Percentiles rank a stretch among this genome's conserved stretches.
Evolutionary conservation across 805 yeast species (phyloP).

Genomic region (Nakazawaea ernobii): DNA sequence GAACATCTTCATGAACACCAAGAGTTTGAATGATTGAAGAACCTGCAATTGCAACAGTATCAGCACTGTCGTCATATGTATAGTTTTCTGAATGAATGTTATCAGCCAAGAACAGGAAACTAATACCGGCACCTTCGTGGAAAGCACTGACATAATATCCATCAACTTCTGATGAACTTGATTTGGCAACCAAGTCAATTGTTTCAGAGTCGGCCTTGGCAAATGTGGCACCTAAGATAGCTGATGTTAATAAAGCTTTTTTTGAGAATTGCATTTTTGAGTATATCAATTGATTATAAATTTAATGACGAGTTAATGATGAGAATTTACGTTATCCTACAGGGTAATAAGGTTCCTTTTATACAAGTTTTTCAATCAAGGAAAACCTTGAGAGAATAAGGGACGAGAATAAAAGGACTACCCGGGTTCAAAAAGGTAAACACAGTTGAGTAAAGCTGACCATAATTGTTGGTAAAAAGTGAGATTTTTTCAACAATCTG

Average conservation of each 20-base stretch:
- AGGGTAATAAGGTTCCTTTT: no score
- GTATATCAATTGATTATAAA: background rate
- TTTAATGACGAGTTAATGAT: no score
- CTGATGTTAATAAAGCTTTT: background rate
- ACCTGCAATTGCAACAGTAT: background rate
- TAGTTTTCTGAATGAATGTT: no score
- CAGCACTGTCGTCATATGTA: no score
- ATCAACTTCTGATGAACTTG: background rate
- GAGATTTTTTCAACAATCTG: no score
- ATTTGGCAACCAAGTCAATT: background rate
- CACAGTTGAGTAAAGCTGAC: no score
- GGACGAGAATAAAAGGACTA: no score
- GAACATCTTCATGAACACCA: conserved; percentile 2
- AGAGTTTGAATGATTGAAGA: background rate
- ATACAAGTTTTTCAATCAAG: no score
- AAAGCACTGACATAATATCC: background rate
- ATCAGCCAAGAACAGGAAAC: background rate
- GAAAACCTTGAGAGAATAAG: no score
- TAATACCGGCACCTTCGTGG: conserved; percentile 2
- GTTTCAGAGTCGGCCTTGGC: background rate
- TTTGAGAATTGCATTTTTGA: background rate
- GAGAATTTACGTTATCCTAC: no score
- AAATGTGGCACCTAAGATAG: background rate
- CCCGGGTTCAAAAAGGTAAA: no score
- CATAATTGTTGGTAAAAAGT: no score